phyloP scores from a whole-genome alignment of 192 early-diverging fungal species.

The Entrophospora sp. region DNA sequence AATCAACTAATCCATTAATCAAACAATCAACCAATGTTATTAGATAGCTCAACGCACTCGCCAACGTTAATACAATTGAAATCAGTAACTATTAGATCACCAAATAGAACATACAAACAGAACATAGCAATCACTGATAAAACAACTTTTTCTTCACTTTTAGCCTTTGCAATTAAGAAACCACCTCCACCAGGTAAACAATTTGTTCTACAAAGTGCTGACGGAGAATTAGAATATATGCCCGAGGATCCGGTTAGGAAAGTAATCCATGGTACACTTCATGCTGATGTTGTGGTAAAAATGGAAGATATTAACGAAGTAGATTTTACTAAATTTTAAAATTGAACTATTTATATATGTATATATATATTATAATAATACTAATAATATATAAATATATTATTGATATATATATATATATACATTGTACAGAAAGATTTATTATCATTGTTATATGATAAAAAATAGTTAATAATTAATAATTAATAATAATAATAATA shows the following conservation, averaged over 20 bases:
- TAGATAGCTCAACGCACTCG: background rate
- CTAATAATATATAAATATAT: no score
- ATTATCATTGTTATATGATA: no score
- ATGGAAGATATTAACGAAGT: background rate
- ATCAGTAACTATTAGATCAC: background rate
- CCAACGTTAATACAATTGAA: background rate
- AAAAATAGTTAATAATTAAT: no score
- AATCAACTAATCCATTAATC: no score
- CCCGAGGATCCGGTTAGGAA: constrained; percentile 1
- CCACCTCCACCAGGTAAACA: background rate
- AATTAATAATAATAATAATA: no score
- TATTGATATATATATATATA: no score
- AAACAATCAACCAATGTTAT: no score
- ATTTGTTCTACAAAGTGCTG: background rate
- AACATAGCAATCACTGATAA: constrained; percentile 6
- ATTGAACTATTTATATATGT: no score
- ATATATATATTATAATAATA: no score
- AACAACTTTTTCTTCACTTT: background rate
- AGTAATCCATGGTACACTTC: background rate
- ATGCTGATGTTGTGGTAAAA: background rate
- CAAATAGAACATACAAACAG: background rate
- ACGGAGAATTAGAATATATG: constrained; percentile 12
- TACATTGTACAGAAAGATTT: no score
- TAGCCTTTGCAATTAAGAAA: background rate
- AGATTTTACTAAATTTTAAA: constrained; percentile 8